These are phyloP conservation scores for Monilinia polystroma DNA, from an alignment of 2,329 filamentous ascomycete genomes.

Conservation along the genomic window DNA sequence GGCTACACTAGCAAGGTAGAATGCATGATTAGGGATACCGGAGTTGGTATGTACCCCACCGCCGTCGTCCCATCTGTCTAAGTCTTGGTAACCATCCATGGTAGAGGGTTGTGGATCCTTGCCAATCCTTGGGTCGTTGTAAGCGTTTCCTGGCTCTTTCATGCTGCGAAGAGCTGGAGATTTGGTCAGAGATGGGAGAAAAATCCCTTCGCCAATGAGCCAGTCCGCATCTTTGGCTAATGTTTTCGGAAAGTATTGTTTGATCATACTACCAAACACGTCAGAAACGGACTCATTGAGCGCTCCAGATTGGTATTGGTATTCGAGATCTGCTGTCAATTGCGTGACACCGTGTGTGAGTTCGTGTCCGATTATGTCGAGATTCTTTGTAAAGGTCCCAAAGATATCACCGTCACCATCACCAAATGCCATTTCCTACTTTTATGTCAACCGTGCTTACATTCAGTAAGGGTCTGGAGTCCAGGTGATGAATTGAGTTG, in stretches of 20 bases:
- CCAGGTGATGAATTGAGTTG: too few species aligned
- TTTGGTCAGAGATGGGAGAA: conserved; percentile 43
- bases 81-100: conserved; percentile 47
- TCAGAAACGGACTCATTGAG: too few species aligned
- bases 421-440: too few species aligned
- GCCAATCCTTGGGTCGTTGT: conserved; percentile 52
- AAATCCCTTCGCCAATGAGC: too few species aligned
- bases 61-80: conserved; percentile 42
- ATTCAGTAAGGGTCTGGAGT: too few species aligned
- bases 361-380: too few species aligned
- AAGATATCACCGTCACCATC: too few species aligned
- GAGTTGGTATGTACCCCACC: conserved; percentile 57
- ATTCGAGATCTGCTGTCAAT: too few species aligned
- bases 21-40: conserved; percentile 58
- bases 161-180: conserved; percentile 54
- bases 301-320: too few species aligned
- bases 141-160: conserved; percentile 54
- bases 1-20: conserved; percentile 49
- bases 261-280: conserved; percentile 40
- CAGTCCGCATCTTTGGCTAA: conserved; percentile 45
- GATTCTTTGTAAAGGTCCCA: too few species aligned
- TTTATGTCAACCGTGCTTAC: too few species aligned
- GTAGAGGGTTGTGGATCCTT: conserved; percentile 54
- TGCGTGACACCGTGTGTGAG: too few species aligned
- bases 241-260: conserved; percentile 49